Evolutionary conservation across 805 yeast genomes (phyloP).

Genomic region (Teunomyces stri): DNA sequence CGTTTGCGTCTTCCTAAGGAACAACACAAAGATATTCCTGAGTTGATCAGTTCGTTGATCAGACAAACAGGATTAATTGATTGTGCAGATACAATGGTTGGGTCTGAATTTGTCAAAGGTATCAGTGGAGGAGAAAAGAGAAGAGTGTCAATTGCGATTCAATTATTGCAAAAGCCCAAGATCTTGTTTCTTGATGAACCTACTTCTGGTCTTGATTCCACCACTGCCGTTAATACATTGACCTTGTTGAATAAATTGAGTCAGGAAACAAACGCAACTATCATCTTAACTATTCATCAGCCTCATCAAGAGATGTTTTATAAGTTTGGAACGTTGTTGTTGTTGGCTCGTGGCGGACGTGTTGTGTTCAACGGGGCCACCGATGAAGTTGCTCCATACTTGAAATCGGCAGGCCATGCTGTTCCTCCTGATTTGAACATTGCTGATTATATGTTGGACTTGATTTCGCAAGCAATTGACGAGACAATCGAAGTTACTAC

Average conservation of each 20-base stretch:
- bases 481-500: conserved; percentile 23
- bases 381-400: conserved; percentile 44
- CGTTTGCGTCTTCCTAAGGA: conserved; percentile 53
- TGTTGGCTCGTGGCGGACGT: conserved; percentile 70
- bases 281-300: conserved; percentile 76
- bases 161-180: conserved; percentile 68
- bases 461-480: conserved; percentile 48
- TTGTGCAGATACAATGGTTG: conserved; percentile 67
- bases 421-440: conserved; percentile 64
- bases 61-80: conserved; percentile 66
- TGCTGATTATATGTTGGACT: conserved; percentile 73
- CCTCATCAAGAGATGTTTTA: conserved; percentile 68
- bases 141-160: conserved; percentile 79
- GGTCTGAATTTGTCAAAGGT: conserved; percentile 37
- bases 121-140: conserved; percentile 63
- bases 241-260: conserved; percentile 58
- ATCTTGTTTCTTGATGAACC: conserved; percentile 81
- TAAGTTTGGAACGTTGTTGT: conserved; percentile 65
- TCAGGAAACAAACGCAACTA: conserved; percentile 58
- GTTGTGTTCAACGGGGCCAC: conserved; percentile 68
- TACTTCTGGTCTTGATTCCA: conserved; percentile 82
- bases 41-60: conserved; percentile 56
- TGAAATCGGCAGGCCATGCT: conserved; percentile 47
- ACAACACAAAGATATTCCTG: conserved; percentile 39
- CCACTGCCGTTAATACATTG: conserved; percentile 69